Percentiles rank a stretch among this genome's conserved stretches.
These are phyloP conservation scores for Infundibulicybe gibba DNA, from an alignment of 768 basidiomycete genomes.

Conservation along the genomic window DNA sequence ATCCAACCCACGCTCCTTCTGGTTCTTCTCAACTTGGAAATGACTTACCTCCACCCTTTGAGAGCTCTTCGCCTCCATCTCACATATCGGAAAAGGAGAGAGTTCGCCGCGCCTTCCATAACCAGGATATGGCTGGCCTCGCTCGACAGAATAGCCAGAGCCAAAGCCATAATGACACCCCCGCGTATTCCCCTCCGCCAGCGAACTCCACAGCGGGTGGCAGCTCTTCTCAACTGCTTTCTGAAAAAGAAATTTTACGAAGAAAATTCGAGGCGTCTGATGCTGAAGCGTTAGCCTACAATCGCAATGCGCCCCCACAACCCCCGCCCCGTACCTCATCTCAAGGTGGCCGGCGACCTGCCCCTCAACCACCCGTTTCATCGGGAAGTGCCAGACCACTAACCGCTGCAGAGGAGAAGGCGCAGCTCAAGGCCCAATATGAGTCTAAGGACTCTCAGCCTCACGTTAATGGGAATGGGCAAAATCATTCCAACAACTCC, in stretches of 20 bases:
- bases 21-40: slow-evolving; percentile 22
- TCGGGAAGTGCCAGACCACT: slow-evolving; percentile 28
- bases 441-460: slow-evolving; percentile 47
- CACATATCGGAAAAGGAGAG: slow-evolving; percentile 66
- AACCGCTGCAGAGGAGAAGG: slow-evolving; percentile 81
- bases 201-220: not conserved
- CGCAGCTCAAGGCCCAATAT: slow-evolving; percentile 58
- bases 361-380: slow-evolving; percentile 29
- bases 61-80: slow-evolving; percentile 31
- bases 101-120: slow-evolving; percentile 60
- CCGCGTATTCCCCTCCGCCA: not conserved
- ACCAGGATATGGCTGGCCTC: slow-evolving; percentile 55
- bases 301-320: slow-evolving; percentile 3
- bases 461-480: slow-evolving; percentile 19
- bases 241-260: not conserved
- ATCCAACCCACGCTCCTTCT: slow-evolving; percentile 31
- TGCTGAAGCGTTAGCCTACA: not conserved
- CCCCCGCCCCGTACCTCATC: slow-evolving; percentile 10
- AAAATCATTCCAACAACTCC: slow-evolving; percentile 2
- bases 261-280: not conserved
- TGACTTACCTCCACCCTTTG: slow-evolving; percentile 55
- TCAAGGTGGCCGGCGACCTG: slow-evolving; percentile 21
- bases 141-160: slow-evolving; percentile 19
- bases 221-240: not conserved
- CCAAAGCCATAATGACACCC: slow-evolving; percentile 7